Conservation (phyloP, 106 monocot genomes). For the Platanthera zijinensis region DNA sequence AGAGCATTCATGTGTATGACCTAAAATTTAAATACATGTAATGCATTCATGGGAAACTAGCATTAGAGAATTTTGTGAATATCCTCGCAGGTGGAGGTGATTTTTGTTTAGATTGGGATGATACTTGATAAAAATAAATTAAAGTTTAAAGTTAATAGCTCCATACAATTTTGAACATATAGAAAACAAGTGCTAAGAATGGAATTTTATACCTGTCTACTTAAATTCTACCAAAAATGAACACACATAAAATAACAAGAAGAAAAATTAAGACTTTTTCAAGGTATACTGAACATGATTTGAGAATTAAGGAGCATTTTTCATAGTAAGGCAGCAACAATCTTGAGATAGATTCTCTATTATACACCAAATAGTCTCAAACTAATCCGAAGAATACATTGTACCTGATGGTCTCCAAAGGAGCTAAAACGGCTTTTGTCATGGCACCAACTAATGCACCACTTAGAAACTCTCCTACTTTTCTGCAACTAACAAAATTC, state of each 20-base stretch:
- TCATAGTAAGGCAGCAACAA: not conserved
- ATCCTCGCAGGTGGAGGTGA: not conserved
- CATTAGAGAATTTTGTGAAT: not conserved
- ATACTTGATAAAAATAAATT: not conserved
- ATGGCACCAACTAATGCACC: slow-evolving; percentile 90
- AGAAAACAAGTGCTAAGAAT: not conserved
- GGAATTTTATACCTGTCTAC: not conserved
- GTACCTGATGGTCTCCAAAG: slow-evolving; percentile 79
- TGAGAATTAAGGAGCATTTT: not conserved
- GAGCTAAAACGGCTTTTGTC: slow-evolving; percentile 85
- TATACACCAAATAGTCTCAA: not conserved
- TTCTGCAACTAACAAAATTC: slow-evolving; percentile 44
- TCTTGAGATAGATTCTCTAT: not conserved
- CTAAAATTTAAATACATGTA: not conserved
- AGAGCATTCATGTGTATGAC: too few relatives aligned
- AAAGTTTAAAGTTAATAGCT: not conserved
- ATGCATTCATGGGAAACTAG: not conserved
- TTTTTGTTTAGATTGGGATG: not conserved
- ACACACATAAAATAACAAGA: not conserved
- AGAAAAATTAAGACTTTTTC: not conserved
- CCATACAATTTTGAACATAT: not conserved
- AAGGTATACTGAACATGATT: not conserved
- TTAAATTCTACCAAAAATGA: not conserved
- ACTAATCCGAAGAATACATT: not conserved
- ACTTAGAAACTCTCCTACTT: slow-evolving; percentile 76